These are phyloP conservation scores for Penicillium canescens DNA, from an alignment of 495 filamentous ascomycete species.

Conservation along the genomic window DNA sequence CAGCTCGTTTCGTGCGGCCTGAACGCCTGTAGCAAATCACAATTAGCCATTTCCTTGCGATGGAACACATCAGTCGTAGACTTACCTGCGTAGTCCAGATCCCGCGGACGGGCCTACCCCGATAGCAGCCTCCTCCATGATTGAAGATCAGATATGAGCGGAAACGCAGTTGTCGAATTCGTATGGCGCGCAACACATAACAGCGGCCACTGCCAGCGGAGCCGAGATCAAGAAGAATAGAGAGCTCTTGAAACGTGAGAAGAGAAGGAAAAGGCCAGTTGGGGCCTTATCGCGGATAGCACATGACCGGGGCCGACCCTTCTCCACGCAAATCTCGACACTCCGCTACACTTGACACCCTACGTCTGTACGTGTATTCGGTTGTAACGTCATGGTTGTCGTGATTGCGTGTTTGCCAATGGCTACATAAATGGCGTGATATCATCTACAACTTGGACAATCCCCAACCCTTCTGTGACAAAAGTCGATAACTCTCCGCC, in stretches of 20 bases:
- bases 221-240: conserved; percentile 4
- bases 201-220: conserved; percentile 26
- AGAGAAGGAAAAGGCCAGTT: not conserved
- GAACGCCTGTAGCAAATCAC: conserved; percentile 35
- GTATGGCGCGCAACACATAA: conserved; percentile 21
- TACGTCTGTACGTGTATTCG: too few species aligned
- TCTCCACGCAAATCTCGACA: not conserved
- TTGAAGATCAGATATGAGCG: conserved; percentile 9
- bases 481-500: conserved; percentile 47
- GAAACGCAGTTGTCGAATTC: conserved; percentile 5
- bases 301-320: conserved; percentile 3
- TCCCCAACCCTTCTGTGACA: conserved; percentile 48
- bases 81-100: conserved; percentile 36
- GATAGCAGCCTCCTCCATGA: conserved; percentile 37
- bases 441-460: conserved; percentile 17
- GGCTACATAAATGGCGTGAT: conserved; percentile 6
- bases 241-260: not conserved
- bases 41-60: conserved; percentile 14
- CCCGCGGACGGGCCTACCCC: conserved; percentile 26
- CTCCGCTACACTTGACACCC: not conserved
- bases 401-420: conserved; percentile 12
- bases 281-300: conserved; percentile 4
- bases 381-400: too few species aligned
- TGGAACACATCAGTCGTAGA: not conserved
- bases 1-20: conserved; percentile 50